These are phyloP conservation scores for Pestalotiopsis fici DNA, from an alignment of 2,329 filamentous ascomycete genomes.

Conservation along the genomic window DNA sequence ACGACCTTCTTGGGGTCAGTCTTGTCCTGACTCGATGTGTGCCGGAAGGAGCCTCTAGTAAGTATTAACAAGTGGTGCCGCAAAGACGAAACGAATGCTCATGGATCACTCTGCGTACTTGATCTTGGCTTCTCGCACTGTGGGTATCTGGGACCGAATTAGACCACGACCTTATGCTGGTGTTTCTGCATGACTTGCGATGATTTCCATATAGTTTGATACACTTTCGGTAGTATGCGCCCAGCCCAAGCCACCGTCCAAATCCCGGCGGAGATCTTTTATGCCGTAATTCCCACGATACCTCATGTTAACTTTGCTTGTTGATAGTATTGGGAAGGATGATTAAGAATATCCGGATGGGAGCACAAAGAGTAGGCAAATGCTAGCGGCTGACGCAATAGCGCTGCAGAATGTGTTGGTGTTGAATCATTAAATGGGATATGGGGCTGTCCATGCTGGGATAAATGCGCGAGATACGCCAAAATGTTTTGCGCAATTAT, in stretches of 20 bases:
- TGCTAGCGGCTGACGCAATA: background rate
- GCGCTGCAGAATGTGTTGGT: background rate
- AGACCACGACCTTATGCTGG: background rate
- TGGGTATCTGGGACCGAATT: background rate
- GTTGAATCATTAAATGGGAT: background rate
- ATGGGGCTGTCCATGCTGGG: background rate
- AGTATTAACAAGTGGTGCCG: background rate
- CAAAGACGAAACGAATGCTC: background rate
- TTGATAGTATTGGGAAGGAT: background rate
- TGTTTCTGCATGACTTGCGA: background rate
- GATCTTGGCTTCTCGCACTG: background rate
- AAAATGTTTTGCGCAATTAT: too few species aligned
- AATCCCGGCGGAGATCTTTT: constrained; percentile 7
- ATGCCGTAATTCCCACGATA: constrained; percentile 7
- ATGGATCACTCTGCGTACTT: background rate
- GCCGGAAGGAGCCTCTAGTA: constrained; percentile 1
- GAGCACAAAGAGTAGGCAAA: background rate
- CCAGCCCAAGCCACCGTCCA: constrained; percentile 5
- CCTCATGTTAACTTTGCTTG: background rate
- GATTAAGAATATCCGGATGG: background rate
- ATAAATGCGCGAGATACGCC: too few species aligned
- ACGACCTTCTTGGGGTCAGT: constrained; percentile 10
- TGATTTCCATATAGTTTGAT: constrained; percentile 1
- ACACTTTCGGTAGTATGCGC: constrained; percentile 11
- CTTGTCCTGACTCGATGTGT: constrained; percentile 10